Percentiles rank a stretch among this genome's conserved stretches.
Evolutionary conservation across 2,329 filamentous ascomycete genomes (phyloP).

Genomic region (Podosphaera xanthii): DNA sequence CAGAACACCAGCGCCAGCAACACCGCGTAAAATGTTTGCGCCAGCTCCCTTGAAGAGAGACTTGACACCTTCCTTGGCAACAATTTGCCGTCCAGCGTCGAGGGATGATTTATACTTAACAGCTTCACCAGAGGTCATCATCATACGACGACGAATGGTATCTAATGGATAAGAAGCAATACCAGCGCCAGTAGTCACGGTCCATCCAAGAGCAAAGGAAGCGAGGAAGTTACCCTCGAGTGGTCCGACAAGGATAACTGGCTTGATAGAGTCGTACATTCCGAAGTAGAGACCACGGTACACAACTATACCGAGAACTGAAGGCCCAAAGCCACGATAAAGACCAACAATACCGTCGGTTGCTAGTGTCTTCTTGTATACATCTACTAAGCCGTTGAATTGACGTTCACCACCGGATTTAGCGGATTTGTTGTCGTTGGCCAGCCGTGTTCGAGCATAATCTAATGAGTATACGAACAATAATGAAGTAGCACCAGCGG

Average conservation of each 20-base stretch:
- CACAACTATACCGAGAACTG: conserved; percentile 95
- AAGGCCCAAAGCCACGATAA: conserved; percentile 99
- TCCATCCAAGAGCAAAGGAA: conserved; percentile 96
- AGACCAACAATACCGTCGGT: conserved; percentile 98
- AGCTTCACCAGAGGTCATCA: conserved; percentile 95
- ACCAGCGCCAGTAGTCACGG: conserved; percentile 99
- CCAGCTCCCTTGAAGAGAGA: conserved; percentile 99
- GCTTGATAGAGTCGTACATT: conserved; percentile 99
- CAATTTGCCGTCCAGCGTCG: conserved; percentile 87
- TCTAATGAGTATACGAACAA: conserved; percentile 99
- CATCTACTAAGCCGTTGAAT: conserved; percentile 98
- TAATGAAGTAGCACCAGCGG: conserved; percentile 97
- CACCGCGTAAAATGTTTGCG: conserved; percentile 99
- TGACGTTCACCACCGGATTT: conserved; percentile 94
- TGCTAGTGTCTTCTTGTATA: conserved; percentile 99
- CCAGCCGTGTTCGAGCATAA: conserved; percentile 99
- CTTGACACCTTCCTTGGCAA: conserved; percentile 91
- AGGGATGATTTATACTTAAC: conserved; percentile 98
- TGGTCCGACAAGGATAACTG: conserved; percentile 72
- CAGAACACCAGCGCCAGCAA: conserved; percentile 99
- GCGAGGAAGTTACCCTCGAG: conserved; percentile 98
- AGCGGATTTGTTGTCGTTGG: conserved; percentile 99
- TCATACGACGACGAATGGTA: conserved; percentile 99
- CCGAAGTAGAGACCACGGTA: conserved; percentile 99
- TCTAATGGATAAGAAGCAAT: conserved; percentile 99